Evolutionary conservation across 2,329 filamentous ascomycete genomes (phyloP).

Genomic region (Aspergillus piperis): DNA sequence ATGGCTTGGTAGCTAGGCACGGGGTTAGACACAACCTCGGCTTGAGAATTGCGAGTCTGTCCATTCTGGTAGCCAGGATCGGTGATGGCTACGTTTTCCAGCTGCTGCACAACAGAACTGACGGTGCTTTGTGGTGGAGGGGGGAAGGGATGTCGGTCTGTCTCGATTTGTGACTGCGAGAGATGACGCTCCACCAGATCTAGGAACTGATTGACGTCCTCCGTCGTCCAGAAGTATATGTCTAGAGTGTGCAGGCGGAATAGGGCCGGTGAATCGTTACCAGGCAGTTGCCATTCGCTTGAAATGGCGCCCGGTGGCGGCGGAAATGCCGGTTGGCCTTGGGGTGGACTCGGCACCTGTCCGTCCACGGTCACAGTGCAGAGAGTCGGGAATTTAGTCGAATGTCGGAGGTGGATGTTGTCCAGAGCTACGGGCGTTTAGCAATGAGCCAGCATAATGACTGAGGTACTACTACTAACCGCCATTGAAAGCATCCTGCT

Average conservation of each 20-base stretch:
- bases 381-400: slow-evolving; percentile 60
- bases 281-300: slow-evolving; percentile 60
- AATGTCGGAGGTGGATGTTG: slow-evolving; percentile 55
- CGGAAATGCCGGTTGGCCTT: slow-evolving; percentile 27
- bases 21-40: slow-evolving; percentile 25
- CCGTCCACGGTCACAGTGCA: slow-evolving; percentile 59
- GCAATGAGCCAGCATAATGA: neutral
- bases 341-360: slow-evolving; percentile 23
- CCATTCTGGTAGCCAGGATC: slow-evolving; percentile 51
- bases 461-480: slow-evolving; percentile 40
- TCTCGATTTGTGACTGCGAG: slow-evolving; percentile 47
- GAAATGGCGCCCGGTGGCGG: slow-evolving; percentile 31
- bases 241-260: slow-evolving; percentile 61
- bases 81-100: slow-evolving; percentile 63
- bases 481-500: slow-evolving; percentile 67
- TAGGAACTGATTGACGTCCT: slow-evolving; percentile 59
- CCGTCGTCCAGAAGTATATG: slow-evolving; percentile 64
- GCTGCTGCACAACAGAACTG: slow-evolving; percentile 63
- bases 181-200: slow-evolving; percentile 45
- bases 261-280: slow-evolving; percentile 54
- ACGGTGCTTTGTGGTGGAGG: slow-evolving; percentile 43
- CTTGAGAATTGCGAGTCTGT: slow-evolving; percentile 43
- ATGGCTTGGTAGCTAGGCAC: slow-evolving; percentile 22
- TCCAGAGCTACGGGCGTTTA: slow-evolving; percentile 47
- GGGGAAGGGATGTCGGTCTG: slow-evolving; percentile 48